Base-by-base conservation (phyloP, 2,329 filamentous ascomycete genomes). In the Trichophyton simii region DNA sequence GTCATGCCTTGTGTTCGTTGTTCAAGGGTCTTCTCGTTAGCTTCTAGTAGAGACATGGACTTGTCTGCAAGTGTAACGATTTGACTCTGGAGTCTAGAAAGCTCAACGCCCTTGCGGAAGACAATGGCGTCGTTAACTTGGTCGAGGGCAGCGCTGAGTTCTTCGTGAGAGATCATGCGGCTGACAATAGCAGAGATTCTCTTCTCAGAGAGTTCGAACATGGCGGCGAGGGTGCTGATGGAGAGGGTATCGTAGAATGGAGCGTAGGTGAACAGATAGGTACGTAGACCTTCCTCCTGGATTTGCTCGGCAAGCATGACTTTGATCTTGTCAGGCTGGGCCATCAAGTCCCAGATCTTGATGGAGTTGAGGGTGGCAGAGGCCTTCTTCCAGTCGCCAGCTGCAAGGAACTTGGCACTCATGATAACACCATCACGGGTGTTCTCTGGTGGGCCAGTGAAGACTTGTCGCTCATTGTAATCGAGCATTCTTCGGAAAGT, bases 151-250 rank as follows among this genome's bases (percentile, higher is more conserved):
- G 94, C 94, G 8, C 89, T 89, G 58, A 99, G 86, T 77, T 99
- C 94, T 78, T 99, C 94, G 80, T 99, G 94, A 70, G 91, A 95
- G 76, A 99, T 97, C 94, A 99, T 99, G 81, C 95, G 95, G 82
- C 90, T 95, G 71, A 99, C 86, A 61, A 99, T 86, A 41, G 94
- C 91, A n/a, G 88, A 82, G 59, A 96, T 91, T 83, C 97, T 97
- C 78, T 87, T 84, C 68, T 87, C 80, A 62, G 91, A 83, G 25
- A 99, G 86, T 77, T 99, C 94, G 75, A 99, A 99, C 94, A 99
- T 99, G 67, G 80, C 81, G 65, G 90, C 87, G 64, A 99, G 83
- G 25, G 91, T 95, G 67, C 84, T 81, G 68, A 96, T 82, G 63
- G 91, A 87, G 63, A 99, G 85, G 22, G 94, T 97, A 78, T 99